Evolutionary conservation across 805 yeast genomes (phyloP).

Genomic region (Debaryomyces tyrocola): DNA sequence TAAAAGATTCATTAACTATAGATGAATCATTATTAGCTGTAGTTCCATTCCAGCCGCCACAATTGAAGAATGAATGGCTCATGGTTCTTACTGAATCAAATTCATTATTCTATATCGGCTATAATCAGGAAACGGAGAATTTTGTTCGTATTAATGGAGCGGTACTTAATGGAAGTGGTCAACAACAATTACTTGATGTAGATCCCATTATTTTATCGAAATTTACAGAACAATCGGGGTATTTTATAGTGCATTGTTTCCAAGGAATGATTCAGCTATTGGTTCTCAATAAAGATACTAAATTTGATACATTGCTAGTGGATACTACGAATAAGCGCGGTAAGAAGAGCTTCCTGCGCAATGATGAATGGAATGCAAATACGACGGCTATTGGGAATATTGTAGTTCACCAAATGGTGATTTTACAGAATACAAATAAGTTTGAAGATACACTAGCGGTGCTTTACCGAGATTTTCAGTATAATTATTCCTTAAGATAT

Average conservation of each 20-base stretch:
- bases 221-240: slow-evolving; percentile 6
- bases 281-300: slow-evolving; percentile 7
- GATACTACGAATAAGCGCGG: background rate
- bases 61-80: slow-evolving; percentile 11
- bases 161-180: slow-evolving; percentile 18
- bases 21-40: slow-evolving; percentile 13
- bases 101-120: slow-evolving; percentile 9
- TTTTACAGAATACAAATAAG: slow-evolving; percentile 5
- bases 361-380: slow-evolving; percentile 3
- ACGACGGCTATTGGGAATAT: slow-evolving; percentile 18
- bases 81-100: slow-evolving; percentile 13
- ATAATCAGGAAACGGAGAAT: slow-evolving; percentile 3
- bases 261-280: slow-evolving; percentile 18
- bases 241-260: slow-evolving; percentile 20
- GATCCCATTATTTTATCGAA: slow-evolving; percentile 17
- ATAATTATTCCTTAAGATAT: slow-evolving; percentile 29
- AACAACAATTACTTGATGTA: slow-evolving; percentile 22
- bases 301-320: background rate
- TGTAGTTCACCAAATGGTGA: slow-evolving; percentile 15
- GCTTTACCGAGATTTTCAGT: slow-evolving; percentile 34
- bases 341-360: background rate
- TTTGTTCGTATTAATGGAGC: slow-evolving; percentile 9
- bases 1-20: slow-evolving; percentile 12
- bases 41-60: slow-evolving; percentile 8
- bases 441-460: slow-evolving; percentile 19